Conservation (phyloP, 345 rosid genomes). For the Linum usitatissimum region DNA sequence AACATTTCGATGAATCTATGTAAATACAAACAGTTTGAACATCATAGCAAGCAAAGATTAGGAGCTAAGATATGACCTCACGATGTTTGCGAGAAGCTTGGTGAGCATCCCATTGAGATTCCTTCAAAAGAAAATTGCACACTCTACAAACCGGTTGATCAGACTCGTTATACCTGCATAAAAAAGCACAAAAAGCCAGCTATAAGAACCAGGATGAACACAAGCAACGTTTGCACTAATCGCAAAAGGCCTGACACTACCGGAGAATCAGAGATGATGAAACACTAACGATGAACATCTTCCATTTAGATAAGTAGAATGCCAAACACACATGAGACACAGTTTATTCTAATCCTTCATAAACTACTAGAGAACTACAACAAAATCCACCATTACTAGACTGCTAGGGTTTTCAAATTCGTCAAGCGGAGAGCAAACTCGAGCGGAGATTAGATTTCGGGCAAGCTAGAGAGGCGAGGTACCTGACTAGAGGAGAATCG, state of each 20-base stretch:
- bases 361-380: not conserved
- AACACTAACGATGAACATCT: not conserved
- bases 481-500: constrained; percentile 88
- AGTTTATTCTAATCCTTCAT: not conserved
- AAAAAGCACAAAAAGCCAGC: not conserved
- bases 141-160: constrained; percentile 88
- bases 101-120: constrained; percentile 82
- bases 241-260: not conserved
- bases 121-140: constrained; percentile 72
- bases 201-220: not conserved
- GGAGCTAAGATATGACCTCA: constrained; percentile 34
- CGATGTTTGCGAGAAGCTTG: constrained; percentile 94
- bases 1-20: too few species aligned
- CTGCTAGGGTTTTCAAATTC: not conserved
- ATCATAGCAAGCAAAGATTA: too few species aligned
- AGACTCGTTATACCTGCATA: constrained; percentile 65
- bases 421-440: not conserved
- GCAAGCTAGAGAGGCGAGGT: not conserved
- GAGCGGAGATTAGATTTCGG: not conserved
- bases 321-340: not conserved
- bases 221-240: not conserved
- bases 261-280: not conserved
- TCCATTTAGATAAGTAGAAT: not conserved
- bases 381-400: not conserved
- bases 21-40: too few species aligned